Conservation (phyloP, 192 early-diverging fungal species). For the Backusella macrospora region DNA sequence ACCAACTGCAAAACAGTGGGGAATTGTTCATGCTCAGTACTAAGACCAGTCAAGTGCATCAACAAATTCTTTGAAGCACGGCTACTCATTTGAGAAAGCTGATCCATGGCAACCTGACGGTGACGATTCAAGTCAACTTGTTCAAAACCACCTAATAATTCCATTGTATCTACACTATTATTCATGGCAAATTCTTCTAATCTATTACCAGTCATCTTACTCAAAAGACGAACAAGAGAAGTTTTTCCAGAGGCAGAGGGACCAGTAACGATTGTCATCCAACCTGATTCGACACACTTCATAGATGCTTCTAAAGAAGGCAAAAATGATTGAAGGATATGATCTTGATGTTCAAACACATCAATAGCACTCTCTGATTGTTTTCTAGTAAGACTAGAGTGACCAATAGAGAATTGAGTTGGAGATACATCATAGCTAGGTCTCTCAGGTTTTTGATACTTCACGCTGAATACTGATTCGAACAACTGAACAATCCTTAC, state of each 20-base stretch:
- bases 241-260: slow-evolving; percentile 88
- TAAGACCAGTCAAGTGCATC: slow-evolving; percentile 15
- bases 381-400: slow-evolving; percentile 58
- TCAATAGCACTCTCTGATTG: slow-evolving; percentile 32
- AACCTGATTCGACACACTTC: slow-evolving; percentile 85
- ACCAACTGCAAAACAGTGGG: slow-evolving; percentile 28
- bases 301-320: slow-evolving; percentile 75
- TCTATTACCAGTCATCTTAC: slow-evolving; percentile 76
- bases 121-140: slow-evolving; percentile 87
- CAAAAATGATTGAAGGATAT: slow-evolving; percentile 69
- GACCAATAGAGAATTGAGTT: slow-evolving; percentile 60
- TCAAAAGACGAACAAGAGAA: slow-evolving; percentile 79
- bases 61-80: slow-evolving; percentile 28
- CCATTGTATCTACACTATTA: slow-evolving; percentile 90
- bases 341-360: slow-evolving; percentile 52
- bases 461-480: slow-evolving; percentile 54
- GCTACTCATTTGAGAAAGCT: slow-evolving; percentile 22
- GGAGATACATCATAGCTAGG: slow-evolving; percentile 58
- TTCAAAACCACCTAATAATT: slow-evolving; percentile 96
- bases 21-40: slow-evolving; percentile 6
- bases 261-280: slow-evolving; percentile 92
- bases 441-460: slow-evolving; percentile 39
- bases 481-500: slow-evolving; percentile 57
- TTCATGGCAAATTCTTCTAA: slow-evolving; percentile 97
- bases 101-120: slow-evolving; percentile 44